Evolutionary conservation across 345 rosid genomes (phyloP).

Genomic region (Pistacia vera): DNA sequence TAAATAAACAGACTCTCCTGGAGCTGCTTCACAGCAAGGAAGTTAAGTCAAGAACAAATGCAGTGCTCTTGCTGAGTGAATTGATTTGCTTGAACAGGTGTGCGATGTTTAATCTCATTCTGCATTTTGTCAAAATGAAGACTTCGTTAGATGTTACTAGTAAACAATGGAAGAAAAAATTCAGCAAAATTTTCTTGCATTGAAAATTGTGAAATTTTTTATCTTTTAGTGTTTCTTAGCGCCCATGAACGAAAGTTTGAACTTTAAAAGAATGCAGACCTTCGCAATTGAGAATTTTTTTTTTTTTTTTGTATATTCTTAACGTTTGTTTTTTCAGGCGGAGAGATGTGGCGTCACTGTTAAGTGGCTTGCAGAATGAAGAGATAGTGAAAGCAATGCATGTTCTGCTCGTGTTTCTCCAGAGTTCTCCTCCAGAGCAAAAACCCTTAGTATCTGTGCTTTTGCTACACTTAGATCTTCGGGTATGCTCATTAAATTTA

Average conservation of each 20-base stretch:
- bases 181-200: too few species aligned
- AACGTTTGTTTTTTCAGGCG: constrained; percentile 32
- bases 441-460: constrained; percentile 51
- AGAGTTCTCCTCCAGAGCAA: constrained; percentile 36
- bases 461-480: constrained; percentile 49
- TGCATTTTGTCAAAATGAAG: background rate
- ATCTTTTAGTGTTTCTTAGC: too few species aligned
- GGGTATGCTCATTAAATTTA: constrained; percentile 32
- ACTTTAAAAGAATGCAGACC: background rate
- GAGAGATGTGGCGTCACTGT: constrained; percentile 34
- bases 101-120: constrained; percentile 4
- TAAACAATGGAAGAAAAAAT: too few species aligned
- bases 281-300: background rate
- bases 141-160: too few species aligned
- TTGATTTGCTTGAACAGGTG: constrained; percentile 59
- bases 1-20: constrained; percentile 38
- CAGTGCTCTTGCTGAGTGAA: constrained; percentile 44
- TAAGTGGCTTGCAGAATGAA: constrained; percentile 38
- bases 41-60: constrained; percentile 38
- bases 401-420: constrained; percentile 47
- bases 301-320: background rate
- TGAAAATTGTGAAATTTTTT: too few species aligned
- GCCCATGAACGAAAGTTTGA: too few species aligned
- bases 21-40: constrained; percentile 49
- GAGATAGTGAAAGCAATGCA: constrained; percentile 47